A percentile compares a stretch with the other conserved stretches of the same genome.
Evolutionary conservation across 768 basidiomycete genomes (phyloP).

Genomic region (Tricholoma flavovirens): DNA sequence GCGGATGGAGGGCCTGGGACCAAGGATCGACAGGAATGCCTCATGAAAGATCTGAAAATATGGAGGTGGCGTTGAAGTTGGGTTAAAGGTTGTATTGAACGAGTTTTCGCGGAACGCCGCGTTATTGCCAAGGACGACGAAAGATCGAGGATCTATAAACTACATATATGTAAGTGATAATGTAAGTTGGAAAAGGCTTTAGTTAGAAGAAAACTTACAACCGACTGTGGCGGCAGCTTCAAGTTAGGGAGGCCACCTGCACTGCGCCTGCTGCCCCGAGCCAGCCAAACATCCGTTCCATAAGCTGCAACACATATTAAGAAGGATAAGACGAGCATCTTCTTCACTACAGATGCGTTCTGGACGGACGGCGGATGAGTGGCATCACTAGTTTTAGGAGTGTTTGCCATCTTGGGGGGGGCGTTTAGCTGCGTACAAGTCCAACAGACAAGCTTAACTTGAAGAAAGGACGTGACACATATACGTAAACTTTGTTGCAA

Average conservation of each 20-base stretch:
- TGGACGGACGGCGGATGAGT: background rate
- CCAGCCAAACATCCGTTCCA: constrained; percentile 1
- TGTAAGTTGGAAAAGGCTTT: background rate
- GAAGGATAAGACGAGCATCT: background rate
- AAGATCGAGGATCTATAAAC: constrained; percentile 46
- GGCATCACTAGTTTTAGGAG: too few species aligned
- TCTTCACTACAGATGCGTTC: background rate
- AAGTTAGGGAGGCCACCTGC: constrained; percentile 6
- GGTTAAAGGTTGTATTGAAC: constrained; percentile 40
- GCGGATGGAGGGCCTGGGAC: constrained; percentile 48
- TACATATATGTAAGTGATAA: constrained; percentile 18
- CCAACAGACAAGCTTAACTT: too few species aligned
- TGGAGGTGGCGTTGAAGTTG: constrained; percentile 50
- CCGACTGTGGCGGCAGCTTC: constrained; percentile 26
- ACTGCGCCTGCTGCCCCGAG: background rate
- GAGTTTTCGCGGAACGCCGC: constrained; percentile 32
- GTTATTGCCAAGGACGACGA: constrained; percentile 42
- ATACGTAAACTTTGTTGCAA: too few species aligned
- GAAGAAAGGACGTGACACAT: too few species aligned
- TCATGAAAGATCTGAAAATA: constrained; percentile 50
- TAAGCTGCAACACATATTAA: constrained; percentile 5
- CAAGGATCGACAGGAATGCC: constrained; percentile 58
- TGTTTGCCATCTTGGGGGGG: background rate
- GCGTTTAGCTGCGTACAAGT: too few species aligned
- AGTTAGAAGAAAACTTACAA: constrained; percentile 19